Conservation (phyloP, 768 basidiomycete genomes). For the Tylopilus rubrobrunneus region DNA sequence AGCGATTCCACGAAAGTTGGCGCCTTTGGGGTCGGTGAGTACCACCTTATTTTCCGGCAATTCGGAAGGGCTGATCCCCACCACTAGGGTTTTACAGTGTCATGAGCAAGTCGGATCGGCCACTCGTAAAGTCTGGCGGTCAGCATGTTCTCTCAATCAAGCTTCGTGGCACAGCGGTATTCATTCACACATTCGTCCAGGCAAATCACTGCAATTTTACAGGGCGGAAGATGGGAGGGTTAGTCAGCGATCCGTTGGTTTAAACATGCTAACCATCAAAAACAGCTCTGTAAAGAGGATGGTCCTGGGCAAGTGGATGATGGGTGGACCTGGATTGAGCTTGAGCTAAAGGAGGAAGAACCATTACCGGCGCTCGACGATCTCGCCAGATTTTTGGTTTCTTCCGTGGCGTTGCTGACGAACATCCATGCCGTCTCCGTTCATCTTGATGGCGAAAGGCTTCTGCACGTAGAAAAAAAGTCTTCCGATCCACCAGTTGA, state of each 20-base stretch:
- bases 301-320: neutral
- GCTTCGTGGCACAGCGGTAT: neutral
- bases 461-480: slow-evolving; percentile 2
- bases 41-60: neutral
- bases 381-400: slow-evolving; percentile 11
- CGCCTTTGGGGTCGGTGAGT: slow-evolving; percentile 17
- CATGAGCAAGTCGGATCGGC: slow-evolving; percentile 15
- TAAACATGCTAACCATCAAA: neutral
- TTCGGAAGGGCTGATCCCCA: neutral
- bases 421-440: slow-evolving; percentile 4
- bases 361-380: slow-evolving; percentile 1
- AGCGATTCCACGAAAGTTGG: slow-evolving; percentile 10
- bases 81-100: slow-evolving; percentile 16
- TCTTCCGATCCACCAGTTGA: neutral
- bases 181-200: neutral
- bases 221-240: slow-evolving; percentile 11
- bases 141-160: neutral
- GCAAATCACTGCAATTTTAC: slow-evolving; percentile 14
- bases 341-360: slow-evolving; percentile 8
- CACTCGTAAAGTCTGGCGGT: slow-evolving; percentile 11
- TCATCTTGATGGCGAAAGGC: neutral
- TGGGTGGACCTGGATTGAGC: slow-evolving; percentile 7
- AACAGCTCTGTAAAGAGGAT: slow-evolving; percentile 3
- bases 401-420: slow-evolving; percentile 9
- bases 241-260: neutral